Evolutionary conservation across 805 yeast species (phyloP), one percentile per base, ranked within the genome.

Genomic region (Yamadazyma nakazawae): DNA sequence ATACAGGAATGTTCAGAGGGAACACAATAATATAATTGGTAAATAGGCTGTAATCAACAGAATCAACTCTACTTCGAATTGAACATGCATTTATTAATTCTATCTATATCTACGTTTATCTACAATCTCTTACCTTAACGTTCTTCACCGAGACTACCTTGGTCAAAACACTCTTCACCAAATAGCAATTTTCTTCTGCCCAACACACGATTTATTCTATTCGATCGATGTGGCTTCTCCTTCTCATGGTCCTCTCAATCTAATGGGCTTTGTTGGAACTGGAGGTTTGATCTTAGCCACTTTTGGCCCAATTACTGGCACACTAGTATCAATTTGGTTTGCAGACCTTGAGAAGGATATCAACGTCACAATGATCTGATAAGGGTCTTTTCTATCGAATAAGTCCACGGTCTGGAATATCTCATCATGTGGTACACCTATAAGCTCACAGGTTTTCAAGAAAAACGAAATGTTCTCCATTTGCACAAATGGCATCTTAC

Each of bases 391-490:
- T 25, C 67, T 64, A 59, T 88, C 96, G 54, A 70, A 88, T 47
- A 88, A 69, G 61, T 88, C 96, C 6, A 77, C 67, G 0, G 96
- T 88, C 54, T 85, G 90, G 61, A 88, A 88, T 41, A 85, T 65
- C 60, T 88, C 96, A 59, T 86, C 90, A 53, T 85, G 85, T 5
- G 90, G 88, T 2, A 88, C 82, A 2, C 92, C 92, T 43, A 81
- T 70, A 4, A 60, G 44, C 52, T 82, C 78, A 42, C 89, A 81
- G 45, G 83, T 80, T 5, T 72, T 66, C 34, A 88, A 66, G 57
- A 88, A 88, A 52, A 79, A 79, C 42, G 88, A 80, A 30, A 88
- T 87, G 57, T 88, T 88, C 58, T 88, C 96, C 96, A 88, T 88
- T 64, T 83, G 80, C 14, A 67, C 62, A 46, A 88, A 88, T 2